Evolutionary conservation across 805 yeast species (phyloP).

Genomic region (Candida andamanensis): DNA sequence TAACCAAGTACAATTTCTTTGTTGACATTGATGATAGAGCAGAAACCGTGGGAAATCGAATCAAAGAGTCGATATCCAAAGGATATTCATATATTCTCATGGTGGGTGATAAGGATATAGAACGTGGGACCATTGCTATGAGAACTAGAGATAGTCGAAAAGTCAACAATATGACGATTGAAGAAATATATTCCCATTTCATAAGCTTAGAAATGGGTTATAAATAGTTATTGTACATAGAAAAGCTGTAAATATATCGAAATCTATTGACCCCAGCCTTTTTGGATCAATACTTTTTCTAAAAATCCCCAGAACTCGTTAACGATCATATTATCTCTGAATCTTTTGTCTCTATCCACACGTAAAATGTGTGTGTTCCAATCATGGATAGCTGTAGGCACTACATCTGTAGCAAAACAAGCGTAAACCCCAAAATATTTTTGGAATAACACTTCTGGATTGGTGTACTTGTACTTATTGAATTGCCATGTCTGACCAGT

Average conservation of each 20-base stretch:
- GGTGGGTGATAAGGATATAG: slow-evolving; percentile 82
- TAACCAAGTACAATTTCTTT: slow-evolving; percentile 57
- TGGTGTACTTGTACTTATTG: slow-evolving; percentile 74
- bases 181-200: slow-evolving; percentile 52
- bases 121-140: slow-evolving; percentile 53
- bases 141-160: slow-evolving; percentile 51
- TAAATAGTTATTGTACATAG: too few species aligned
- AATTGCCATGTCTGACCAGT: slow-evolving; percentile 99
- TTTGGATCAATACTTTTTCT: slow-evolving; percentile 64
- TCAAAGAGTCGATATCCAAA: slow-evolving; percentile 68
- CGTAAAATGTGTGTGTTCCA: slow-evolving; percentile 86
- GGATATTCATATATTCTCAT: slow-evolving; percentile 79
- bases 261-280: slow-evolving; percentile 46
- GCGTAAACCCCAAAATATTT: slow-evolving; percentile 79
- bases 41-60: slow-evolving; percentile 76
- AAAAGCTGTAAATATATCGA: slow-evolving; percentile 10
- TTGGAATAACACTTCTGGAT: slow-evolving; percentile 77
- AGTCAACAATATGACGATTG: slow-evolving; percentile 39
- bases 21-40: slow-evolving; percentile 72
- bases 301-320: slow-evolving; percentile 81
- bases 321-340: slow-evolving; percentile 82
- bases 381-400: slow-evolving; percentile 68
- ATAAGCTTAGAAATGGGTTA: slow-evolving; percentile 49
- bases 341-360: slow-evolving; percentile 77
- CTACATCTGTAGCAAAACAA: slow-evolving; percentile 69